Conservation (phyloP, 2,329 filamentous ascomycete genomes). For the Ascochyta fabae region DNA sequence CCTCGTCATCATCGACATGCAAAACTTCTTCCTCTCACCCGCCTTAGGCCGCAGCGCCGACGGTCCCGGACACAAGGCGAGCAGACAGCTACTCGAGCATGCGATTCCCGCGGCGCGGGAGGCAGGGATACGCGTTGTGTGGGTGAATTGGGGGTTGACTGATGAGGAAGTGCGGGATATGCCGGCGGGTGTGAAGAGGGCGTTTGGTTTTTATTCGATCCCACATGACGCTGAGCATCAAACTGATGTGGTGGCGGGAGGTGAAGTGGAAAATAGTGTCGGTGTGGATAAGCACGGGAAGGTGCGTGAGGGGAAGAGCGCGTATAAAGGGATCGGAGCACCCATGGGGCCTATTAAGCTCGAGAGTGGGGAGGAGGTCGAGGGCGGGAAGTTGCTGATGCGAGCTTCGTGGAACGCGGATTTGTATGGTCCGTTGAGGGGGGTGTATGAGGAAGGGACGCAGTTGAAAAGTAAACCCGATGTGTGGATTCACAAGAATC, state of each 20-base stretch:
- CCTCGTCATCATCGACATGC: slow-evolving; percentile 54
- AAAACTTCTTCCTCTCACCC: slow-evolving; percentile 52
- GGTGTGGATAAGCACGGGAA: slow-evolving; percentile 7
- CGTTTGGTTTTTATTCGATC: slow-evolving; percentile 43
- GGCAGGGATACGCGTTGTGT: slow-evolving; percentile 49
- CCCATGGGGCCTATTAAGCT: slow-evolving; percentile 8
- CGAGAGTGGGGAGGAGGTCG: slow-evolving; percentile 28
- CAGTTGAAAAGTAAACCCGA: slow-evolving; percentile 24
- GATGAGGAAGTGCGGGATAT: slow-evolving; percentile 46
- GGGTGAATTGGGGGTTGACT: slow-evolving; percentile 53
- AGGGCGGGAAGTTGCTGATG: slow-evolving; percentile 49
- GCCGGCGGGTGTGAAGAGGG: slow-evolving; percentile 49
- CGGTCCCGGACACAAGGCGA: slow-evolving; percentile 34
- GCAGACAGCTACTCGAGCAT: slow-evolving; percentile 39
- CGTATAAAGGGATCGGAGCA: background rate
- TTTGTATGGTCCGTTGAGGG: slow-evolving; percentile 48
- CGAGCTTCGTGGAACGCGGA: slow-evolving; percentile 52
- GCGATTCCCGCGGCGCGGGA: slow-evolving; percentile 51
- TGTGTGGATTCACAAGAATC: slow-evolving; percentile 49
- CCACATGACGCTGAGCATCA: slow-evolving; percentile 20
- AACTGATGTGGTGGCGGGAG: background rate
- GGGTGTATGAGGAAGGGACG: slow-evolving; percentile 35
- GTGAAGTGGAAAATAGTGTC: background rate
- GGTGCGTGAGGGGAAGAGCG: background rate
- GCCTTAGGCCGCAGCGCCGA: slow-evolving; percentile 27